Percentiles rank a stretch among this genome's conserved stretches.
Evolutionary conservation across 139 green algal genomes (phyloP).

Genomic region (Parachlorella kessleri): DNA sequence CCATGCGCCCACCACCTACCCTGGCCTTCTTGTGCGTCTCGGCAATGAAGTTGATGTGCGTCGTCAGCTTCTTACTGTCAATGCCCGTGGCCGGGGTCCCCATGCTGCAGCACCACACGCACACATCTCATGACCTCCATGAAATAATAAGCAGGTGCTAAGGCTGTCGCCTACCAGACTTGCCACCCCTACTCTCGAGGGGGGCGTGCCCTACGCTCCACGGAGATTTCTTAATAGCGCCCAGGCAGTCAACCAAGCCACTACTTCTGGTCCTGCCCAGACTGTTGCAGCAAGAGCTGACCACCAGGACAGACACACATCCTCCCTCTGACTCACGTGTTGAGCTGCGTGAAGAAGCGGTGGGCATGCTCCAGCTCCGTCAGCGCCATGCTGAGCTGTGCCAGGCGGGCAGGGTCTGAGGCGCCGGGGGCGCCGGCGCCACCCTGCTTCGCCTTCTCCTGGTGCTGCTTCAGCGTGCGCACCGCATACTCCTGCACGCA

Average conservation of each 20-base stretch:
- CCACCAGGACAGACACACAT: too few species aligned
- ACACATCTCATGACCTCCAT: too few species aligned
- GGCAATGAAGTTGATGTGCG: slow-evolving; percentile 68
- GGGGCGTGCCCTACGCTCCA: too few species aligned
- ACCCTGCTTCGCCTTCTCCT: slow-evolving; percentile 37
- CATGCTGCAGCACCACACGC: too few species aligned
- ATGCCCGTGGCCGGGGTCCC: slow-evolving; percentile 40
- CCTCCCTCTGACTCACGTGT: not conserved
- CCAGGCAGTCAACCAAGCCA: too few species aligned
- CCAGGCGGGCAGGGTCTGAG: not conserved
- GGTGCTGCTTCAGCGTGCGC: slow-evolving; percentile 48
- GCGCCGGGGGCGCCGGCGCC: not conserved
- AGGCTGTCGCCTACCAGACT: too few species aligned
- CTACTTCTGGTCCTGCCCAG: too few species aligned
- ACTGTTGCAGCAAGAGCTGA: too few species aligned
- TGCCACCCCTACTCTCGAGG: too few species aligned
- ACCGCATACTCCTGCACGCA: slow-evolving; percentile 80
- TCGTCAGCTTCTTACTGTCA: slow-evolving; percentile 51
- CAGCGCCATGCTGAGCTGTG: slow-evolving; percentile 47
- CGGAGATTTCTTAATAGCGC: too few species aligned
- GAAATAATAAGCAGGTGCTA: too few species aligned
- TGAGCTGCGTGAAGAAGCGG: slow-evolving; percentile 27
- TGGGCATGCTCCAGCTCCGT: slow-evolving; percentile 45
- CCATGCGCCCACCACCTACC: not conserved
- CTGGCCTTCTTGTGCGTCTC: slow-evolving; percentile 28